These are phyloP conservation scores for Pichia sp. DNA, from an alignment of 1,139 yeast species.

Conservation along the genomic window DNA sequence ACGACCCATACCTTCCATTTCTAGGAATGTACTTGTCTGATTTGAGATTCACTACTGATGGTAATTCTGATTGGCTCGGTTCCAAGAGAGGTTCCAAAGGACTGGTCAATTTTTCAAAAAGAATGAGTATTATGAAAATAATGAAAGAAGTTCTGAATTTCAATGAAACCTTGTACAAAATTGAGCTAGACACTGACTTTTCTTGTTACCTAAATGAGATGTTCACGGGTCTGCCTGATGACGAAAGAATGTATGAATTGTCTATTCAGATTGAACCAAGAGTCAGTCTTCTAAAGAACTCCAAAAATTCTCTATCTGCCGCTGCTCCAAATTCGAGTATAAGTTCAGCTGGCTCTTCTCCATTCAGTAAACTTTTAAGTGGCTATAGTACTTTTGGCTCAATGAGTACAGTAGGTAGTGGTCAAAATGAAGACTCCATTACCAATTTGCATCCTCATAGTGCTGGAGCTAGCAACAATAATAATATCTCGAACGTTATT, in stretches of 20 bases:
- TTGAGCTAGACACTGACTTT: conserved; percentile 62
- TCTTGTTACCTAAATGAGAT: conserved; percentile 59
- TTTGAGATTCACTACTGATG: conserved; percentile 83
- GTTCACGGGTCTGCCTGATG: conserved; percentile 62
- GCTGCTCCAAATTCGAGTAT: conserved; percentile 6
- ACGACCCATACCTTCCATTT: conserved; percentile 85
- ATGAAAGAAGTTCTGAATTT: conserved; percentile 73
- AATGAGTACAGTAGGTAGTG: conserved; percentile 4
- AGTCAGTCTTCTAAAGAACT: conserved; percentile 32
- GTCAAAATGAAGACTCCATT: not conserved
- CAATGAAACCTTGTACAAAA: conserved; percentile 62
- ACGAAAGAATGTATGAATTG: conserved; percentile 75
- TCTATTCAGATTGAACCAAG: conserved; percentile 76
- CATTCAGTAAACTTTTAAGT: not conserved
- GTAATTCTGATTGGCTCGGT: conserved; percentile 63
- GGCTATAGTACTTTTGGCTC: conserved; percentile 6
- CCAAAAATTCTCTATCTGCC: not conserved
- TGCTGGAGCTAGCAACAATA: not conserved
- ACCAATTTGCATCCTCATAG: not conserved
- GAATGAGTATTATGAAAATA: conserved; percentile 69
- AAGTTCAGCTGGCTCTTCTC: conserved; percentile 10
- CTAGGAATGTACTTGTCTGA: conserved; percentile 89
- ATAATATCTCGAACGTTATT: not conserved
- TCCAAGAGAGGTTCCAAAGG: conserved; percentile 7
- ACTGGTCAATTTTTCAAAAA: conserved; percentile 65